These are phyloP conservation scores for Colletotrichum godetiae DNA, from an alignment of 2,329 filamentous ascomycete genomes.

Conservation along the genomic window DNA sequence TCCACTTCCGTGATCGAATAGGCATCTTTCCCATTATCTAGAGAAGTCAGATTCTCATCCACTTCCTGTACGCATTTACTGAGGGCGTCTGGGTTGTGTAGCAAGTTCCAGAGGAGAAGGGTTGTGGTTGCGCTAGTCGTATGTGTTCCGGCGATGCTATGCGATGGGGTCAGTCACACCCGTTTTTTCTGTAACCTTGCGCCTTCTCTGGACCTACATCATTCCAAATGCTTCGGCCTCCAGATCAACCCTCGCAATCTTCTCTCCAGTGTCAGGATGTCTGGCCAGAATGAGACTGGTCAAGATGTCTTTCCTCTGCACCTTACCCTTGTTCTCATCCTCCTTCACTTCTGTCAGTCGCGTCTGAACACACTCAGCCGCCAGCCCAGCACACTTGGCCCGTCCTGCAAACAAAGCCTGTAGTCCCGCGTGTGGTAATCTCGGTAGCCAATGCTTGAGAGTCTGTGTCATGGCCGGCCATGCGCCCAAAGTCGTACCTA, in stretches of 20 bases:
- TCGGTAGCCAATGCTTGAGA: slow-evolving; percentile 42
- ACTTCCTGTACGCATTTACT: background rate
- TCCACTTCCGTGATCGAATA: slow-evolving; percentile 14
- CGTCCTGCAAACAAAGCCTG: slow-evolving; percentile 40
- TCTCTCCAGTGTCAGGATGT: slow-evolving; percentile 48
- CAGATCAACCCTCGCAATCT: slow-evolving; percentile 43
- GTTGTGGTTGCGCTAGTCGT: slow-evolving; percentile 14
- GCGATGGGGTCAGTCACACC: background rate
- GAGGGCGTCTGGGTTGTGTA: slow-evolving; percentile 9
- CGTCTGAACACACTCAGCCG: slow-evolving; percentile 37
- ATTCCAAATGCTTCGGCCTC: slow-evolving; percentile 50
- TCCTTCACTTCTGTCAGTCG: slow-evolving; percentile 25
- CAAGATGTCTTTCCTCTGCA: slow-evolving; percentile 45
- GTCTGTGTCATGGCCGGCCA: slow-evolving; percentile 41
- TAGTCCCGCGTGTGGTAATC: slow-evolving; percentile 37
- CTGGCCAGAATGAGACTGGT: slow-evolving; percentile 49
- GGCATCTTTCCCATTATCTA: background rate
- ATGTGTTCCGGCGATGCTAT: slow-evolving; percentile 20
- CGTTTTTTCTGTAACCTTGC: background rate
- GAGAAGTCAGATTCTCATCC: background rate
- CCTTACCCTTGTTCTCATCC: background rate
- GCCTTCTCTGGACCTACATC: slow-evolving; percentile 42
- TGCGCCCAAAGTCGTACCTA: slow-evolving; percentile 43
- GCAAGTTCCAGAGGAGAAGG: slow-evolving; percentile 7
- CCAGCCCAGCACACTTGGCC: slow-evolving; percentile 32